phyloP scores from a whole-genome alignment of 192 early-diverging fungal genomes.

The Coemansia sp. region DNA sequence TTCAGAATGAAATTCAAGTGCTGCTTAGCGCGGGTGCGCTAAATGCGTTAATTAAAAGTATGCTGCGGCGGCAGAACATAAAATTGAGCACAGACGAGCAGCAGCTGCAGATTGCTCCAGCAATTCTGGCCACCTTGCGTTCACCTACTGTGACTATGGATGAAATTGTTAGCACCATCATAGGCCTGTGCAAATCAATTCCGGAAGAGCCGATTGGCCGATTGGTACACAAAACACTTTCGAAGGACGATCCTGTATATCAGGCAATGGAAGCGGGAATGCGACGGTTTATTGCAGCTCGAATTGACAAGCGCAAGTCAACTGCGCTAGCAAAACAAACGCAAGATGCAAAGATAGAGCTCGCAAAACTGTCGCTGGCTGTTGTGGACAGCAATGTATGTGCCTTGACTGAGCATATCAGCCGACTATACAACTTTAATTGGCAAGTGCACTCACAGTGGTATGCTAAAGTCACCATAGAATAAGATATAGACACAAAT shows the following conservation, averaged over 20 bases:
- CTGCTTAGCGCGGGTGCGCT: constrained; percentile 25
- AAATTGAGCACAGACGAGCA: constrained; percentile 2
- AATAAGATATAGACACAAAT: too few relatives aligned
- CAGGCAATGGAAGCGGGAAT: constrained; percentile 20
- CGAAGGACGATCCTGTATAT: constrained; percentile 31
- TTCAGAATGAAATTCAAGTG: constrained; percentile 43
- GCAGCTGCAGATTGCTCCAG: constrained; percentile 8
- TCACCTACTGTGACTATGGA: constrained; percentile 29
- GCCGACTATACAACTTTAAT: constrained; percentile 35
- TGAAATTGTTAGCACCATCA: constrained; percentile 9
- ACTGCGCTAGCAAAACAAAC: too few relatives aligned
- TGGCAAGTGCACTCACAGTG: constrained; percentile 41
- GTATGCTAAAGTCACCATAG: constrained; percentile 38
- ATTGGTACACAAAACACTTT: constrained; percentile 31
- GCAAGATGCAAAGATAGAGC: constrained; percentile 3
- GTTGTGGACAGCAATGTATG: constrained; percentile 14
- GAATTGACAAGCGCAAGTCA: constrained; percentile 16
- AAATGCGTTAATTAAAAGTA: constrained; percentile 11
- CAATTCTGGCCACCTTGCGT: constrained; percentile 13
- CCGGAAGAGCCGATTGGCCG: neutral
- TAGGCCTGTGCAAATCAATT: neutral
- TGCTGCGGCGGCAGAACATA: neutral
- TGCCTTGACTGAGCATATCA: constrained; percentile 16
- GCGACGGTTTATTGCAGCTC: constrained; percentile 21
- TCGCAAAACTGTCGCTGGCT: constrained; percentile 14